Base-by-base conservation (phyloP, 2,329 filamentous ascomycete genomes). In the Fusarium camptoceras region DNA sequence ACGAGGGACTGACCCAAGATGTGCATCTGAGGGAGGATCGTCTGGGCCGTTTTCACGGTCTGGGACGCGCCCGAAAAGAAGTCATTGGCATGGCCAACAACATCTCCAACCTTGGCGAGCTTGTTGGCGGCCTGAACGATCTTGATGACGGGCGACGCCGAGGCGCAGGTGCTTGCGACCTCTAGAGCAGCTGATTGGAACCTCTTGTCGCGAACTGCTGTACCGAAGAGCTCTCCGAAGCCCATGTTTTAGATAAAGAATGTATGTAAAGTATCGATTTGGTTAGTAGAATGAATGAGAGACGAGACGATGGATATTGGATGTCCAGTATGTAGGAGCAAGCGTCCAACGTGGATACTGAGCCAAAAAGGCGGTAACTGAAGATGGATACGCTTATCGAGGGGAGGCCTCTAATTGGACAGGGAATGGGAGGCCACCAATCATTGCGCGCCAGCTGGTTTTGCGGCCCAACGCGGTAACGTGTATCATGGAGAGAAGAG, bases 1-100 rank as follows among this genome's bases (percentile, higher is more conserved):
- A 75, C 76, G 24, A 79, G 61, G 6, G 78, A 80, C 60, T 75
- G 73, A n/a, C 74, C 78, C 71, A 80, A 74, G 12, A 80, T 73
- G 48, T 80, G 78, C 65, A 80, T 78, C 24, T 76, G 71, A 0
- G 78, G 78, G 3, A 79, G 55, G 70, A 78, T 59, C 20, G 61
- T 48, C 71, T 74, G 65, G 22, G 65, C 61, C 9, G 55, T 64
- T 22, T 70, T 74, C 20, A 67, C 62, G 37, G 70, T 66, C 37
- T 76, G 63, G n/a, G 71, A 68, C 14, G 75, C 74, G 20, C 62
- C 60, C n/a, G 70, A 55, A 0, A 74, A 28, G 8, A 76, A 74
- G 1, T 72, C 53, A 37, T 73, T 75, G 12, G 73, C 63, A 34
- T 76, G 73, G 12, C 74, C 59, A 14, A 75, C 59, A 16, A 64